Percentiles rank a stretch among this genome's conserved stretches.
Evolutionary conservation across 2,329 filamentous ascomycete species (phyloP).

Genomic region (Stachybotrys chlorohalonatus): DNA sequence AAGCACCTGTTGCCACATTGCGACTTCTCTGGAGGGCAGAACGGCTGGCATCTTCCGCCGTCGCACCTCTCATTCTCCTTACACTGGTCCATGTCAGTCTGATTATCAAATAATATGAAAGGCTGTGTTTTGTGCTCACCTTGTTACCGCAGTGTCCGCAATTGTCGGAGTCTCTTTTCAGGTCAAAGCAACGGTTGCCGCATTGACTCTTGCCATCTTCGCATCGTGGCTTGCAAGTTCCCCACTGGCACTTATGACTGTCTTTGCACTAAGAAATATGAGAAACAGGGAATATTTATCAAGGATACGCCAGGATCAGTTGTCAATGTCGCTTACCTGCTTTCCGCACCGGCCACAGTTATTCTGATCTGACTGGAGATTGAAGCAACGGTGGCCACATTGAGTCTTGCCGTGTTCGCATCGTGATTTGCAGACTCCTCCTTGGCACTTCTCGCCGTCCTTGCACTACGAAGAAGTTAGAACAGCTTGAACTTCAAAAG

Average conservation of each 20-base stretch:
- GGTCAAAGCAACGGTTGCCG: background rate
- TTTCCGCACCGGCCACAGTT: background rate
- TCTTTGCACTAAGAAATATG: background rate
- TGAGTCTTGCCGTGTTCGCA: background rate
- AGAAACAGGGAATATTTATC: too few species aligned
- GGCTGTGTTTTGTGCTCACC: background rate
- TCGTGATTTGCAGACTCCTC: background rate
- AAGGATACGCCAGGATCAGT: too few species aligned
- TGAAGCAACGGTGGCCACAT: background rate
- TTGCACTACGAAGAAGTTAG: background rate
- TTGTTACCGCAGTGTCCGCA: background rate
- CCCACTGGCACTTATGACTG: background rate
- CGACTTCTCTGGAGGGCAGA: background rate
- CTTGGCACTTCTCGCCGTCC: background rate
- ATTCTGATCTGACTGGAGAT: background rate
- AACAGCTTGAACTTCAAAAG: too few species aligned
- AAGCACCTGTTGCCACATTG: background rate
- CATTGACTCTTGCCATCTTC: background rate
- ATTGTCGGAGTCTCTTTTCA: background rate
- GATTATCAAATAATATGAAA: too few species aligned
- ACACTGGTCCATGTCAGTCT: background rate
- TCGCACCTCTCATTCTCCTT: background rate
- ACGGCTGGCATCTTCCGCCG: background rate
- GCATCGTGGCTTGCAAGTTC: background rate
- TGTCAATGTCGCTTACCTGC: too few species aligned